Percentiles rank a stretch among this genome's conserved stretches.
Evolutionary conservation across 768 basidiomycete genomes (phyloP).

Genomic region (Lactarius sp.): DNA sequence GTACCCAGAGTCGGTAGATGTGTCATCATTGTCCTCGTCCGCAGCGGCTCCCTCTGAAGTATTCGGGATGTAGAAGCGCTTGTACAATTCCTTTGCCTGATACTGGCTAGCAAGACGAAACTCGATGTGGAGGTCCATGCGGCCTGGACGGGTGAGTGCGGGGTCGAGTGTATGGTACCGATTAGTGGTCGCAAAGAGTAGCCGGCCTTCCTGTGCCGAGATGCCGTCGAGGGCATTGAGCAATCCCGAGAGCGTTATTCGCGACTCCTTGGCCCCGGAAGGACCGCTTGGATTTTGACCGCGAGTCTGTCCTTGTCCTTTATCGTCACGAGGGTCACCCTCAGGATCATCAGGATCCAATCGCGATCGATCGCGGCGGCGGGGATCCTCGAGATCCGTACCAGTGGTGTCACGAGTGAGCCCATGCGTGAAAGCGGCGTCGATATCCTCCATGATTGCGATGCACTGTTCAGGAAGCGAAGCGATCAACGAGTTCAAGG

Average conservation of each 20-base stretch:
- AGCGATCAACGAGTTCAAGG: constrained; percentile 53
- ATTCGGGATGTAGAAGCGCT: constrained; percentile 57
- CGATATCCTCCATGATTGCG: constrained; percentile 80
- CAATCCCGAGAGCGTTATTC: constrained; percentile 66
- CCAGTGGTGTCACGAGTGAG: constrained; percentile 34
- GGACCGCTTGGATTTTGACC: background rate
- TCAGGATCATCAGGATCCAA: constrained; percentile 9
- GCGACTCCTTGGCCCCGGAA: constrained; percentile 21
- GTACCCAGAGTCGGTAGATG: constrained; percentile 28
- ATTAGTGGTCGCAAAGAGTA: constrained; percentile 77
- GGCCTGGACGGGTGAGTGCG: constrained; percentile 70
- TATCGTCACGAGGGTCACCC: constrained; percentile 11
- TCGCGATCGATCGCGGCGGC: constrained; percentile 32
- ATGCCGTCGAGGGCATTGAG: constrained; percentile 79
- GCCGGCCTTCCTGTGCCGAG: constrained; percentile 75
- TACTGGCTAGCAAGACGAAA: constrained; percentile 68
- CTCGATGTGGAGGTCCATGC: constrained; percentile 76
- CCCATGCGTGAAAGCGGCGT: constrained; percentile 60
- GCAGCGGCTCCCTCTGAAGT: constrained; percentile 27
- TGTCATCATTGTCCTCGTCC: constrained; percentile 28
- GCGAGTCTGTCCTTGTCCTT: background rate
- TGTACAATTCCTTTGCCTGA: constrained; percentile 63
- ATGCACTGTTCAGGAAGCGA: constrained; percentile 67
- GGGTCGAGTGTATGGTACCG: constrained; percentile 64
- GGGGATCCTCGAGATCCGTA: constrained; percentile 25